Base-by-base conservation (phyloP, 805 yeast genomes). In the Nakazawaea siamensis region DNA sequence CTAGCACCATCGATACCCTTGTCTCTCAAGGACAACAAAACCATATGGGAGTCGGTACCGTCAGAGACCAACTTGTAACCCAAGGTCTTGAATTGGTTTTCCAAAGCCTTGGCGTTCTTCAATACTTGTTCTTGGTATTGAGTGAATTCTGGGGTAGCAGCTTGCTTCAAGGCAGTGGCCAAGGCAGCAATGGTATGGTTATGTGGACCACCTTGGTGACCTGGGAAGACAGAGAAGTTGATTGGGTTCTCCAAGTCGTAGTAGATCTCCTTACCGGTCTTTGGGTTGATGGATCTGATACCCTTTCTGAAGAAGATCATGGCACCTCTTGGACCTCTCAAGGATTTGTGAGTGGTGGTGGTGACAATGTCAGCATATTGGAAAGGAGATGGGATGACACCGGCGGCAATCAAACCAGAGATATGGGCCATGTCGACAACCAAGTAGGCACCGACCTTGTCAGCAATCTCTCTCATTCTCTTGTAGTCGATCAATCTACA, bases 191-290 rank as follows among this genome's bases (percentile, higher is more conserved):
- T 90, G 50, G 97, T 90, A 64, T 90, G 97, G 68, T 90, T 90
- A 64, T 90, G 97, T 48, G 98, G 98, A 55, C 98, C 98, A 69
- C 98, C 98, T 70, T 90, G 98, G 62, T 90, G 97, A 45, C 94
- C 97, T 49, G 98, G 98, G 84, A 90, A 90, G 38, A 90, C 97
- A 21, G 96, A 85, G 57, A 90, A 90, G 73, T 90, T 90, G 63
- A 90, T 87, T 57, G 77, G 81, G 55, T 77, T 76, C 63, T 90
- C 97, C 54, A 90, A 73, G 51, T 90, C 96, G 58, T 86, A 88
- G 34, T 70, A 64, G 38, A 81, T 67, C 62, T 85, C 88, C 60
- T 83, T 84, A 46, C 96, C 97, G 48, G 76, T 76, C 70, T 84
- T 85, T 51, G 78, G 79, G 32, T 29, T 29, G 32, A 77, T 75